phyloP scores from a whole-genome alignment of 108 stramenopile genomes.

The Fistulifera solaris region DNA sequence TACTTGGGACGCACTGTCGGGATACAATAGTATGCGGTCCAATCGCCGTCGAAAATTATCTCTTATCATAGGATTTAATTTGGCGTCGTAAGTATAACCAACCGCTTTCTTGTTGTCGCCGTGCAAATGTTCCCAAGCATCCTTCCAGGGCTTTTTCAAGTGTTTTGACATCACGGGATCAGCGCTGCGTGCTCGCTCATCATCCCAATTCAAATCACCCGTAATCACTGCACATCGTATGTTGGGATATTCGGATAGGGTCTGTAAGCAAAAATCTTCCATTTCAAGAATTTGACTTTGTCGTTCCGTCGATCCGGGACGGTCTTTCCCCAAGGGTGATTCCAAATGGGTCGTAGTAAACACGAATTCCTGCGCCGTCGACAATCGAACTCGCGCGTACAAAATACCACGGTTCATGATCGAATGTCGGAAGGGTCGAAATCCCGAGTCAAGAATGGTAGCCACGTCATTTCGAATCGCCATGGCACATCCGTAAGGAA shows the following conservation, averaged over 20 bases:
- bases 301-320: constrained; percentile 28
- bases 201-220: constrained; percentile 70
- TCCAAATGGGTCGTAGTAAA: constrained; percentile 53
- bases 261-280: constrained; percentile 22
- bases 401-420: constrained; percentile 39
- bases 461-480: constrained; percentile 15
- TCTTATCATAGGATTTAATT: constrained; percentile 46
- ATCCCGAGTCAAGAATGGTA: constrained; percentile 16
- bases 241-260: constrained; percentile 10
- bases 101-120: constrained; percentile 5
- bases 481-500: constrained; percentile 32
- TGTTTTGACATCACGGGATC: constrained; percentile 19
- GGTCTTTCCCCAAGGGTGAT: constrained; percentile 15
- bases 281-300: constrained; percentile 29
- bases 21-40: constrained; percentile 31
- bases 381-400: constrained; percentile 17
- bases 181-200: constrained; percentile 28
- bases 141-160: constrained; percentile 25
- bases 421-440: constrained; percentile 25
- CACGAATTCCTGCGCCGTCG: constrained; percentile 10
- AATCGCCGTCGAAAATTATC: constrained; percentile 42
- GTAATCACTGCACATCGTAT: constrained; percentile 33
- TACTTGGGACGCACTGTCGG: constrained; percentile 1
- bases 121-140: constrained; percentile 22
- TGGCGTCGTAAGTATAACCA: constrained; percentile 53